Evolutionary conservation across 345 rosid genomes (phyloP).

Genomic region (Orychophragmus violaceus): DNA sequence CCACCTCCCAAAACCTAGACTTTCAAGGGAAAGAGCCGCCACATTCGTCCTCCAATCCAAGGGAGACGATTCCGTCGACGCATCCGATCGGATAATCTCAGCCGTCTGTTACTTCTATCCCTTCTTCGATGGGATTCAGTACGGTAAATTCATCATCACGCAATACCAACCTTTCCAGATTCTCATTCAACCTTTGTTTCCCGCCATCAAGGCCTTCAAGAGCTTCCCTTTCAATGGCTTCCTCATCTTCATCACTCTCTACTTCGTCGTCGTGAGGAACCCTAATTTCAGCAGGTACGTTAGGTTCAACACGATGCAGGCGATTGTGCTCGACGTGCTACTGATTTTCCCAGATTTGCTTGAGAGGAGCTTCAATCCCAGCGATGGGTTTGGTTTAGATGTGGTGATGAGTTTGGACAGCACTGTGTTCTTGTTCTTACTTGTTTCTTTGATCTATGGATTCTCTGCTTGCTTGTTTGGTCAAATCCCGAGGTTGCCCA

Average conservation of each 20-base stretch:
- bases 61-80: constrained; percentile 55
- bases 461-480: constrained; percentile 84
- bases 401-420: constrained; percentile 93
- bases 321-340: constrained; percentile 80
- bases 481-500: constrained; percentile 82
- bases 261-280: constrained; percentile 88
- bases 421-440: constrained; percentile 79
- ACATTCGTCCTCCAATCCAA: constrained; percentile 42
- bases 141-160: constrained; percentile 74
- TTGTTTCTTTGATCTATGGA: constrained; percentile 82
- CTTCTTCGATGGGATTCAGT: constrained; percentile 87
- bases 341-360: constrained; percentile 85
- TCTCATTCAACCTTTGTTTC: constrained; percentile 70
- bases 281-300: constrained; percentile 83
- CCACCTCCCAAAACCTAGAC: constrained; percentile 6
- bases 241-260: constrained; percentile 63
- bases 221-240: constrained; percentile 88
- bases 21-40: constrained; percentile 18
- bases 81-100: constrained; percentile 79
- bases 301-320: constrained; percentile 98
- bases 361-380: constrained; percentile 80
- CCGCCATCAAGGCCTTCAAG: constrained; percentile 72
- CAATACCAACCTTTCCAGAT: constrained; percentile 62
- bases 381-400: constrained; percentile 76
- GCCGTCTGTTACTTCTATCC: constrained; percentile 89